A percentile compares a stretch with the other conserved stretches of the same genome.
Evolutionary conservation across 78 protist genomes (phyloP).

Genomic region (Dictyostelium brefeldianum): DNA sequence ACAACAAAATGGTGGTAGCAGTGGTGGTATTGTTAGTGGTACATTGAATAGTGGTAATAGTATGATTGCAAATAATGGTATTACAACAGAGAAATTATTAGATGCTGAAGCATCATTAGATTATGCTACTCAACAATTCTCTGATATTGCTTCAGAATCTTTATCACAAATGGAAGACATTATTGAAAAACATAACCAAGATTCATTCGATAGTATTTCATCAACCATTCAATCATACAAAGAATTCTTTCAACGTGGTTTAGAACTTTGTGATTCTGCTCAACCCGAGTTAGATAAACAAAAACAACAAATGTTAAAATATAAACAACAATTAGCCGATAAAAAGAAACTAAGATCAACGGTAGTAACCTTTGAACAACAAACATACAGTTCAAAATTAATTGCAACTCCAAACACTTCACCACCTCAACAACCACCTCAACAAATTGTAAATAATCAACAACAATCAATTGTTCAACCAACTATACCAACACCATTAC

Average conservation of each 20-base stretch:
- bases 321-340: background rate
- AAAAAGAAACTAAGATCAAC: slow-evolving; percentile 34
- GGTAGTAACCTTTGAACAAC: slow-evolving; percentile 1
- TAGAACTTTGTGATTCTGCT: background rate
- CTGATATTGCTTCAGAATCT: slow-evolving; percentile 57
- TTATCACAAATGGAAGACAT: slow-evolving; percentile 50
- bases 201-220: slow-evolving; percentile 12
- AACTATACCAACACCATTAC: background rate
- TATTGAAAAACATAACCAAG: slow-evolving; percentile 32
- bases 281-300: slow-evolving; percentile 35
- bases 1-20: background rate
- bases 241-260: slow-evolving; percentile 27
- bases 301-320: background rate
- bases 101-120: slow-evolving; percentile 35
- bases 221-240: slow-evolving; percentile 13
- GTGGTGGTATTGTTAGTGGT: background rate
- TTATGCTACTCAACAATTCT: slow-evolving; percentile 49
- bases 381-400: background rate
- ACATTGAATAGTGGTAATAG: background rate
- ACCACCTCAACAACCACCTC: background rate
- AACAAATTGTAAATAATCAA: background rate
- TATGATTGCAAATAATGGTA: background rate
- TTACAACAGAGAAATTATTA: background rate
- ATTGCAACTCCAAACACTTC: background rate
- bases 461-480: background rate